Conservation (phyloP, 2,329 filamentous ascomycete species). For the Trichothecium roseum region DNA sequence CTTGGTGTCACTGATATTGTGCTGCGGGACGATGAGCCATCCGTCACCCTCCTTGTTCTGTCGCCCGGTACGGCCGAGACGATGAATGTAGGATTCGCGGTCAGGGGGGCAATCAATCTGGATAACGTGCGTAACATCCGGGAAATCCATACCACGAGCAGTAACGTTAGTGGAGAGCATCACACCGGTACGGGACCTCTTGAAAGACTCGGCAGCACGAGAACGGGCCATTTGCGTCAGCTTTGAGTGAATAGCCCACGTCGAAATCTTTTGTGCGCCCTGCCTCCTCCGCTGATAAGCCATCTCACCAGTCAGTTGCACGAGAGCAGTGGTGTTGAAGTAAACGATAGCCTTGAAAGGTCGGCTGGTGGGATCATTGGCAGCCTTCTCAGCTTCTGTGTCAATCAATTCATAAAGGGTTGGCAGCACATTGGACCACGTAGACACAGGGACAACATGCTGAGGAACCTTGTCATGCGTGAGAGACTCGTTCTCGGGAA, state of each 20-base stretch:
- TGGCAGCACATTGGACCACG: conserved; percentile 69
- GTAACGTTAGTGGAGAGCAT: conserved; percentile 73
- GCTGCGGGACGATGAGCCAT: conserved; percentile 51
- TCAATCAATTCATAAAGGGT: conserved; percentile 66
- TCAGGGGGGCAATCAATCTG: conserved; percentile 56
- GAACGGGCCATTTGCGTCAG: conserved; percentile 64
- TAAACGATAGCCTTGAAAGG: conserved; percentile 98
- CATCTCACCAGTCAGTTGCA: conserved; percentile 51
- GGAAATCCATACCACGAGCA: conserved; percentile 76
- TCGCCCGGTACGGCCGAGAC: conserved; percentile 66
- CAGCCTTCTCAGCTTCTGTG: conserved; percentile 39
- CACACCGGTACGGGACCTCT: conserved; percentile 48
- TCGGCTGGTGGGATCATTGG: conserved; percentile 23
- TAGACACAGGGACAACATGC: conserved; percentile 54
- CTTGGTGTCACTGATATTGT: conserved; percentile 39
- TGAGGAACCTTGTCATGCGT: conserved; percentile 84
- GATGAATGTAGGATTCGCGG: conserved; percentile 66
- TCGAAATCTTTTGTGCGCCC: conserved; percentile 22
- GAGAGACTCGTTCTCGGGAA: conserved; percentile 67
- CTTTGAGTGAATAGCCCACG: conserved; percentile 66
- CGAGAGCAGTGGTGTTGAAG: conserved; percentile 68
- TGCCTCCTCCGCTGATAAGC: conserved; percentile 28
- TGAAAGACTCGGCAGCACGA: conserved; percentile 61
- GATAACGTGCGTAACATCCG: conserved; percentile 68
- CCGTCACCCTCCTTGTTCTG: conserved; percentile 64